Percentiles rank a stretch among this genome's conserved stretches.
These are phyloP conservation scores for Neurospora sp. DNA, from an alignment of 495 filamentous ascomycete species.

Conservation along the genomic window DNA sequence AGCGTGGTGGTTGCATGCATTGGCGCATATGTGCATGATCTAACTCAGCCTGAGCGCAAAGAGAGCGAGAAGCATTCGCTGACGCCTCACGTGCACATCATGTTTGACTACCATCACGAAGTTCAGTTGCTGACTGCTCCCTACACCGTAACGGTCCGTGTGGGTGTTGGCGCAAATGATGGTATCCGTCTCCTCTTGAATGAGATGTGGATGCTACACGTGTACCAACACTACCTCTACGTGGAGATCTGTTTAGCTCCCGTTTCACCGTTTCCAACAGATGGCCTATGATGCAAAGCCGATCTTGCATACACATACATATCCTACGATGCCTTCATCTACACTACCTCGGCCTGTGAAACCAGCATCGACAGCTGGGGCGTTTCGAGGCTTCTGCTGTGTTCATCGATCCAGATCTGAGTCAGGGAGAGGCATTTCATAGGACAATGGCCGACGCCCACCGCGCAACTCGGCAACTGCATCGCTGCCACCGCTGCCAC, in stretches of 20 bases:
- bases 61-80: not conserved
- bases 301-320: not conserved
- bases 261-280: not conserved
- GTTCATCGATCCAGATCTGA: not conserved
- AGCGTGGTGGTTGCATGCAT: not conserved
- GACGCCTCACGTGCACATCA: not conserved
- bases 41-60: not conserved
- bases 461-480: not conserved
- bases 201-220: not conserved
- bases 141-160: not conserved
- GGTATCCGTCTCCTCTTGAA: not conserved
- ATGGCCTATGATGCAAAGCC: not conserved
- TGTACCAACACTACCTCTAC: not conserved
- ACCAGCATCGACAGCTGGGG: not conserved
- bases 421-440: not conserved
- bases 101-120: not conserved
- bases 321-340: not conserved
- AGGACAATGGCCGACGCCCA: not conserved
- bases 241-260: not conserved
- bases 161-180: not conserved
- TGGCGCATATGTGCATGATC: not conserved
- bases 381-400: not conserved
- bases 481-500: not conserved
- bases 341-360: not conserved
- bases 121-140: not conserved